Percentiles rank a stretch among this genome's conserved stretches.
Conservation (phyloP, 1,139 yeast genomes). For the Protomyces gravidus region DNA sequence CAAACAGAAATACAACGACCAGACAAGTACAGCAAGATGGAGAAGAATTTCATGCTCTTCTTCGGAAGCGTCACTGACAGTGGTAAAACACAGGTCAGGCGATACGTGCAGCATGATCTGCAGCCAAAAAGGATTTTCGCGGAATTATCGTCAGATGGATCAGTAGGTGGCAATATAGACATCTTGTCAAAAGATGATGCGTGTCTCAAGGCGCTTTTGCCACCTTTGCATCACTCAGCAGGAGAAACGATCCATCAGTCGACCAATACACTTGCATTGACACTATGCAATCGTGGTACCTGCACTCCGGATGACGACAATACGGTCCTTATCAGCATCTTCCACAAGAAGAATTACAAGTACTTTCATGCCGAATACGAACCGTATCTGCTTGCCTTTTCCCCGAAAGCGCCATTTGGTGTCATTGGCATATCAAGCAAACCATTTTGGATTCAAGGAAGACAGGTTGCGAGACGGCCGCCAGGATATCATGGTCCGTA, state of each 20-base stretch:
- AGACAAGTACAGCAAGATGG: constrained; percentile 9
- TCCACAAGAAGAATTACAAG: constrained; percentile 21
- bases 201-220: constrained; percentile 7
- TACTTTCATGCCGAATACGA: constrained; percentile 24
- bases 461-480: not conserved
- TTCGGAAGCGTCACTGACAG: not conserved
- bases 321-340: constrained; percentile 17
- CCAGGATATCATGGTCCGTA: not conserved
- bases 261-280: constrained; percentile 19
- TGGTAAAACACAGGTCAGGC: not conserved
- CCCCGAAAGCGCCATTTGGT: constrained; percentile 5
- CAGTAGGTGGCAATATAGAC: constrained; percentile 10
- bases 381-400: constrained; percentile 14
- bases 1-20: constrained; percentile 22
- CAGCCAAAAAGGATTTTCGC: constrained; percentile 14
- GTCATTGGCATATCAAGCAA: constrained; percentile 7
- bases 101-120: constrained; percentile 13
- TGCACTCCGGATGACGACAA: constrained; percentile 12
- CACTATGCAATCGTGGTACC: constrained; percentile 10
- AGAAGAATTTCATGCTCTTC: constrained; percentile 22
- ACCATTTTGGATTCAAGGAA: constrained; percentile 20
- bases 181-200: constrained; percentile 4
- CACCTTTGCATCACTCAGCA: not conserved
- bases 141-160: constrained; percentile 9
- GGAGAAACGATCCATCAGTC: constrained; percentile 17